Percentiles rank a stretch among this genome's conserved stretches.
These are phyloP conservation scores for Lasiosphaeriaceae sp. DNA, from an alignment of 495 filamentous ascomycete genomes.

Conservation along the genomic window DNA sequence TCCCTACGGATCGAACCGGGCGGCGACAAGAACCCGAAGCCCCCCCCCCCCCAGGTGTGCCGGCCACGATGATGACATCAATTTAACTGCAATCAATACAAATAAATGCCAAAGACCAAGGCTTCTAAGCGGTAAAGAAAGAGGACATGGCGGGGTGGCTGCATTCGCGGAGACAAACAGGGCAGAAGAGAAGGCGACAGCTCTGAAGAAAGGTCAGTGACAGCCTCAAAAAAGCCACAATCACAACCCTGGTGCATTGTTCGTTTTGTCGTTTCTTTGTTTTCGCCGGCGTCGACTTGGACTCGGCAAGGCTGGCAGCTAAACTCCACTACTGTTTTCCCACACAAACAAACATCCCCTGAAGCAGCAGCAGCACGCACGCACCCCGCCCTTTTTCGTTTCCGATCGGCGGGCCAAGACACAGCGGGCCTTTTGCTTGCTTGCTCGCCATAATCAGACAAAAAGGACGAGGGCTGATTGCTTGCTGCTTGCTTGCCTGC, in stretches of 20 bases:
- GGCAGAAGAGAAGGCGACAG: neutral
- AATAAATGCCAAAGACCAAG: conserved; percentile 16
- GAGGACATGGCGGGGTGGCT: conserved; percentile 7
- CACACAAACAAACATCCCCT: neutral
- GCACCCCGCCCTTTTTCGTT: too few species aligned
- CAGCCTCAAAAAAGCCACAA: conserved; percentile 22
- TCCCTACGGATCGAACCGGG: conserved; percentile 6
- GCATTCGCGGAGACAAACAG: conserved; percentile 1
- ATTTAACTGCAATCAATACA: conserved; percentile 26
- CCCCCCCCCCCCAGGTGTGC: conserved; percentile 12
- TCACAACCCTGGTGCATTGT: conserved; percentile 11
- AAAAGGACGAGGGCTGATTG: neutral
- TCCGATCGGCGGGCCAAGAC: too few species aligned
- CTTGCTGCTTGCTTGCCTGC: neutral
- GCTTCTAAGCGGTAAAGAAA: conserved; percentile 2
- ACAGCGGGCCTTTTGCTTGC: too few species aligned
- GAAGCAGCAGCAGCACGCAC: neutral
- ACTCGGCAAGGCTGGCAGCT: conserved; percentile 14
- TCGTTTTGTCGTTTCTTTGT: conserved; percentile 7
- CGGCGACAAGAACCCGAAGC: conserved; percentile 4
- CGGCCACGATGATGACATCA: conserved; percentile 24
- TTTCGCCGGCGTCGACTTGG: neutral
- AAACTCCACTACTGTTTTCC: neutral
- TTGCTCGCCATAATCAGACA: too few species aligned
- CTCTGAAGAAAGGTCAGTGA: conserved; percentile 24